Conservation (phyloP, 495 filamentous ascomycete genomes). For the Diplogelasinospora grovesii region DNA sequence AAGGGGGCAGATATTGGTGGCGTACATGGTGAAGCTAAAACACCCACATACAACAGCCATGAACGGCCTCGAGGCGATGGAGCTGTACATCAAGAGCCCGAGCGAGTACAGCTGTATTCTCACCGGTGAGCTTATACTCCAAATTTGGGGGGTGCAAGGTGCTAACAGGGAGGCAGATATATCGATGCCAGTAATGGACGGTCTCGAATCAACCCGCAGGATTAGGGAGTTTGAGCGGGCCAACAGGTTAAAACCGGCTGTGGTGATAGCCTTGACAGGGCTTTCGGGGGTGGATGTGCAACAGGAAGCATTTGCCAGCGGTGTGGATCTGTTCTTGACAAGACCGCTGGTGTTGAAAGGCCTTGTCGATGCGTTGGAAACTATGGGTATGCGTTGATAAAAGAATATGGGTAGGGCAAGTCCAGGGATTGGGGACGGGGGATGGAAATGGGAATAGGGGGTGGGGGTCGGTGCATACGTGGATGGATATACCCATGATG, state of each 20-base stretch:
- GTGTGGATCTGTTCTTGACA: constrained; percentile 67
- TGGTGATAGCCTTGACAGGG: constrained; percentile 63
- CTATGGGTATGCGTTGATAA: constrained; percentile 2
- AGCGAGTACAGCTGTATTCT: constrained; percentile 36
- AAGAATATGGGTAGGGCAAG: too few relatives aligned
- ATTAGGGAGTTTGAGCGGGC: constrained; percentile 54
- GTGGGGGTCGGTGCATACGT: too few relatives aligned
- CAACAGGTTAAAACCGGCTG: constrained; percentile 6
- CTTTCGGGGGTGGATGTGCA: constrained; percentile 57
- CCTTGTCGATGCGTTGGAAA: constrained; percentile 16
- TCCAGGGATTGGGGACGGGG: not conserved
- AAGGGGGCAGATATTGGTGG: constrained; percentile 30
- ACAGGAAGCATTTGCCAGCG: constrained; percentile 57
- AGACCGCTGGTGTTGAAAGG: constrained; percentile 54
- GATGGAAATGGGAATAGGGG: too few relatives aligned
- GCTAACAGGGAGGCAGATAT: constrained; percentile 44
- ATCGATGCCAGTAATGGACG: constrained; percentile 69
- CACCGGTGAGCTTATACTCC: constrained; percentile 13
- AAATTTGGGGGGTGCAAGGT: not conserved
- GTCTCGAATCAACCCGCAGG: constrained; percentile 53
- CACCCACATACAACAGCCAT: constrained; percentile 46
- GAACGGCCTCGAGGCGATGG: constrained; percentile 53
- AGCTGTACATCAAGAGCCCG: constrained; percentile 36
- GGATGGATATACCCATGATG: too few relatives aligned
- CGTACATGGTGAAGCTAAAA: constrained; percentile 49